phyloP scores from a whole-genome alignment of 2,329 filamentous ascomycete species.

The Scytalidium sp. region DNA sequence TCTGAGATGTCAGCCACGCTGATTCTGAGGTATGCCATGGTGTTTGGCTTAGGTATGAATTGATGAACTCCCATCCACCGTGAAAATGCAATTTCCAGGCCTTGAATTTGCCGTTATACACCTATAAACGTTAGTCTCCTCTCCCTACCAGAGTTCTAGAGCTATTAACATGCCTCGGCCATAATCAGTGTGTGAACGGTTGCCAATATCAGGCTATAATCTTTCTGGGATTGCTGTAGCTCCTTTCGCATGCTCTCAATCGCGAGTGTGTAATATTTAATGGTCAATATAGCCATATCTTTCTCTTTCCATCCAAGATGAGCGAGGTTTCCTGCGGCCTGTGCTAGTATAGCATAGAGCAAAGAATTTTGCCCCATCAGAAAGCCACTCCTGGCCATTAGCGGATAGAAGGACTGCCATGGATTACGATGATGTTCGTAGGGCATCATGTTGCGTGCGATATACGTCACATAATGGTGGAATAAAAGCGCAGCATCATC shows the following conservation, averaged over 20 bases:
- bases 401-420: slow-evolving; percentile 4
- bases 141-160: neutral
- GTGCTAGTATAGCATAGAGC: slow-evolving; percentile 1
- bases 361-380: neutral
- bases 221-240: neutral
- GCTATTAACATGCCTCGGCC: neutral
- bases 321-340: slow-evolving; percentile 2
- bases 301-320: slow-evolving; percentile 1
- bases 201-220: neutral
- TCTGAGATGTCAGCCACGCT: neutral
- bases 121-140: neutral
- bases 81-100: neutral
- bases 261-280: neutral
- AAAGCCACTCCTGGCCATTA: neutral
- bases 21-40: neutral
- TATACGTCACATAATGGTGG: slow-evolving; percentile 1
- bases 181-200: neutral
- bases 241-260: neutral
- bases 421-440: slow-evolving; percentile 4
- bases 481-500: slow-evolving; percentile 4
- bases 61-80: neutral
- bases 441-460: slow-evolving; percentile 4
- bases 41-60: neutral
- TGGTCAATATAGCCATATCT: neutral
- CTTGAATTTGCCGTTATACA: neutral